Conservation (phyloP, 148 eudicot genomes). For the Dysphania ambrosioides region DNA sequence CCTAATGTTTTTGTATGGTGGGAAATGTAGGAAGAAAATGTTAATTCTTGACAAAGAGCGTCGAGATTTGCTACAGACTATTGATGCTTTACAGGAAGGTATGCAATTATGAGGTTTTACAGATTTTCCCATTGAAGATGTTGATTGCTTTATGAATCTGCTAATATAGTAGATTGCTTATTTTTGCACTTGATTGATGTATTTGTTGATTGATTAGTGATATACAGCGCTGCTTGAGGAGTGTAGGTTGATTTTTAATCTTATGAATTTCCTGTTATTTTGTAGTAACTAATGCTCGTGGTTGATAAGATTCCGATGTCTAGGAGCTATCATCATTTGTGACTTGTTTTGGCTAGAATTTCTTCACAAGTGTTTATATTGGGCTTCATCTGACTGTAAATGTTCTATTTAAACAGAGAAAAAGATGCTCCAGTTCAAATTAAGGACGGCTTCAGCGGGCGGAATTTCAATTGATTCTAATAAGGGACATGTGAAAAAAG, state of each 20-base stretch:
- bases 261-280: background rate
- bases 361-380: background rate
- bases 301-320: background rate
- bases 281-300: background rate
- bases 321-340: background rate
- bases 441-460: constrained; percentile 61
- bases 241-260: background rate
- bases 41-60: constrained; percentile 84
- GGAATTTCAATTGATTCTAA: constrained; percentile 42
- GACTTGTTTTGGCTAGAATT: background rate
- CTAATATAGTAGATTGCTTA: background rate
- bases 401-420: constrained; percentile 56
- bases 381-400: background rate
- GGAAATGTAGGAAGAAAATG: constrained; percentile 64
- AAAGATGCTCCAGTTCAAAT: constrained; percentile 74
- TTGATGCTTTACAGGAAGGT: constrained; percentile 95
- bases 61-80: constrained; percentile 76
- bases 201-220: background rate
- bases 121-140: background rate
- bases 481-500: constrained; percentile 39
- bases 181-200: background rate
- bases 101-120: background rate
- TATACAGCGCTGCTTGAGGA: background rate
- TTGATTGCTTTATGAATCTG: background rate
- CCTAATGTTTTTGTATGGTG: constrained; percentile 5